Conservation (phyloP, 345 rosid species). For the Lumnitzera racemosa region DNA sequence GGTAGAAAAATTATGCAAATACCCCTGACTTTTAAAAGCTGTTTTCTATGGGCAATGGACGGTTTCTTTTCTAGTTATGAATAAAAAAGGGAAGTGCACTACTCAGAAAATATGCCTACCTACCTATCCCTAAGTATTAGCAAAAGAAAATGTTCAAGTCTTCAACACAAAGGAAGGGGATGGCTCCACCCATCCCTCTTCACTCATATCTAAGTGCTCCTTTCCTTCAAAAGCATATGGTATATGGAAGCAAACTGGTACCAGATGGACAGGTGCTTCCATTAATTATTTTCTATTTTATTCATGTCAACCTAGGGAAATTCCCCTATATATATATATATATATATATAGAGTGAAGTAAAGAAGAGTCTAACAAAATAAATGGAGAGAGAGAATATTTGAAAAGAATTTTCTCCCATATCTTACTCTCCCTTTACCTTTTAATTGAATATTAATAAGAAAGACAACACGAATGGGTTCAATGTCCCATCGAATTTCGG, state of each 20-base stretch:
- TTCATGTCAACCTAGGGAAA: background rate
- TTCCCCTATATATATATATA: background rate
- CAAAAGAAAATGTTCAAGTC: background rate
- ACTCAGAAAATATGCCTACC: background rate
- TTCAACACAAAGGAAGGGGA: background rate
- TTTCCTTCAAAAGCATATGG: conserved; percentile 6
- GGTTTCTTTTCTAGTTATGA: background rate
- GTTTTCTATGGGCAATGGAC: background rate
- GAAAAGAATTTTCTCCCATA: conserved; percentile 13
- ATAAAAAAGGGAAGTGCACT: background rate
- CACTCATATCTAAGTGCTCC: conserved; percentile 24
- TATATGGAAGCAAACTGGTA: conserved; percentile 32
- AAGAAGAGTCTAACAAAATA: background rate
- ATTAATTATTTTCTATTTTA: conserved; percentile 33
- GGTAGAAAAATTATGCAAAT: too few species aligned
- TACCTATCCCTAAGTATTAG: background rate
- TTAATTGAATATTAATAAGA: conserved; percentile 15
- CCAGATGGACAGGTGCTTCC: conserved; percentile 26
- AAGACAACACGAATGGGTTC: background rate
- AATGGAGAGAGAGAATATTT: conserved; percentile 6
- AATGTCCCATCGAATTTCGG: conserved; percentile 34
- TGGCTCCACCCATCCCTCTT: conserved; percentile 17
- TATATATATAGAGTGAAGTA: background rate
- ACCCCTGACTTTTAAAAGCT: too few species aligned
- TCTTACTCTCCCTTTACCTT: background rate